A percentile compares a stretch with the other conserved stretches of the same genome.
Conservation (phyloP, 2,329 filamentous ascomycete species). For the Phoma sp. region DNA sequence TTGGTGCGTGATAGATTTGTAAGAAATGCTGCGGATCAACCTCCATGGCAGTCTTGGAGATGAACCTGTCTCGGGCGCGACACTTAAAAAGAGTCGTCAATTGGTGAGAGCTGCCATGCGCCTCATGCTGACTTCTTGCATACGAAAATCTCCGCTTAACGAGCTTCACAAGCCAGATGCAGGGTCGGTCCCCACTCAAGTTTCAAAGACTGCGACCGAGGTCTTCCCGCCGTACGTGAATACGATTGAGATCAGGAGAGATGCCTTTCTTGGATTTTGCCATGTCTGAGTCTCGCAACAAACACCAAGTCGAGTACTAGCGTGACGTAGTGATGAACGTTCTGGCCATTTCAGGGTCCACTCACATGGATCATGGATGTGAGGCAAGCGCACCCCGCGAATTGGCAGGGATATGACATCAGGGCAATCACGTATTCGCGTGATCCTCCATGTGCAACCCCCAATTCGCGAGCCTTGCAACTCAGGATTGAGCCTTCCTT, state of each 20-base stretch:
- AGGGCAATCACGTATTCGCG: conserved; percentile 3
- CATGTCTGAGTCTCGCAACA: conserved; percentile 8
- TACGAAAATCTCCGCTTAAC: too few species aligned
- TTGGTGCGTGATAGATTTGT: too few species aligned
- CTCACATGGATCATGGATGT: conserved; percentile 6
- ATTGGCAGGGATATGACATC: conserved; percentile 16
- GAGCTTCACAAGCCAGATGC: background rate
- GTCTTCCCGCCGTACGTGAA: background rate
- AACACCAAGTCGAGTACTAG: conserved; percentile 3
- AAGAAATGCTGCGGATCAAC: too few species aligned
- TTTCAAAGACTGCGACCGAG: background rate
- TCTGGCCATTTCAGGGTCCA: conserved; percentile 10
- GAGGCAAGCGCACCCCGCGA: conserved; percentile 10
- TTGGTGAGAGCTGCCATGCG: too few species aligned
- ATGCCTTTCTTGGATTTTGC: background rate
- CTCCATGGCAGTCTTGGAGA: too few species aligned
- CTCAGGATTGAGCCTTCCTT: background rate
- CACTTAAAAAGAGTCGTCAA: too few species aligned
- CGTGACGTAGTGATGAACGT: background rate
- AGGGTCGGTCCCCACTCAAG: background rate
- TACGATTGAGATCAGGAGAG: background rate
- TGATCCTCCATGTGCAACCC: conserved; percentile 4
- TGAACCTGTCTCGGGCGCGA: too few species aligned
- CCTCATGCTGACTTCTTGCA: too few species aligned
- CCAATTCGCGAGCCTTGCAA: conserved; percentile 7